Evolutionary conservation across 495 filamentous ascomycete genomes (phyloP), one percentile per base, ranked within the genome.

Genomic region (Beverwykella pulmonaria): DNA sequence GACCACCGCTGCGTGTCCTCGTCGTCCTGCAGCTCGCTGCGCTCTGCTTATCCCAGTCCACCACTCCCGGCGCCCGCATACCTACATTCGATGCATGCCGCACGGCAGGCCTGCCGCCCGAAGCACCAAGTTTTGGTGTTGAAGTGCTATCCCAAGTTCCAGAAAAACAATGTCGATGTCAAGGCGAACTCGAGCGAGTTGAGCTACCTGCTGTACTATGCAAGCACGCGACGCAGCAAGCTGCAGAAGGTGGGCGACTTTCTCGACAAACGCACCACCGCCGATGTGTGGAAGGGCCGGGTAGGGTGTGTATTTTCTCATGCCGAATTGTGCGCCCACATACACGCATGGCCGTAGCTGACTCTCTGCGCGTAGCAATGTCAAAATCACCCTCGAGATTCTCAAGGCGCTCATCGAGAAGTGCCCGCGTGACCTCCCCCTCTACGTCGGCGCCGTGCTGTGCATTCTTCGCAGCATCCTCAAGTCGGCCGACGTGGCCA

Each of bases 181-280:
- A 93, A 92, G 77, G 92, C 93, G 9, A 97, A 97, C 74, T 88
- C 90, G 48, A 94, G 90, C 77, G 93, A 97, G 80, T 86, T 97
- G 46, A 95, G 91, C 74, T 97, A 97, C 75, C 84, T 97, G 55
- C 86, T 97, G 27, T 97, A 93, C 83, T 96, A 97, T 82, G 91
- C 90, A 46, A 93, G 91, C 75, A 94, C 92, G 68, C 90, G 93
- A 56, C 85, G 91, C 62, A 92, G 90, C 77, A 97, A 96, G 84
- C 84, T 97, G 59, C 91, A 92, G 73, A 97, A 97, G 75, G 91
- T 97, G 53, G 91, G 91, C 74, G 85, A 85, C 71, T 97, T 95
- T 73, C 79, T 97, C 71, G 92, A 96, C 78, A 93, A 91, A 81
- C 89, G 90, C 79, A 92, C 92, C 57, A 88, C 88, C 44, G 88